Evolutionary conservation across 2,329 filamentous ascomycete species (phyloP).

Genomic region (Paecilomyces sp.): DNA sequence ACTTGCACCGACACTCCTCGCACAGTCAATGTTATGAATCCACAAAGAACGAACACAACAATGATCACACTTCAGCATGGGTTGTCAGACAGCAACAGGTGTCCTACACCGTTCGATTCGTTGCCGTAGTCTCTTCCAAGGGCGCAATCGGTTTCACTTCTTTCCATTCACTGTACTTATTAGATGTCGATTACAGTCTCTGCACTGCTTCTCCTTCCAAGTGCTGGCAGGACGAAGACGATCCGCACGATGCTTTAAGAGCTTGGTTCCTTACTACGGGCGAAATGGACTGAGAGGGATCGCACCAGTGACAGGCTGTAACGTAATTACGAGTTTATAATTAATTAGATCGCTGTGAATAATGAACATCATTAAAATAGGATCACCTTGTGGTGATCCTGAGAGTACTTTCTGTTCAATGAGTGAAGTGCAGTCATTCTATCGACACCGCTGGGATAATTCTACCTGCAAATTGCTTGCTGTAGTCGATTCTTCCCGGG

Average conservation of each 20-base stretch:
- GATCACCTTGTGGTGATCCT: neutral
- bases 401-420: neutral
- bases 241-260: neutral
- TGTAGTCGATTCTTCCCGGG: no score
- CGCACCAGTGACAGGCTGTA: neutral
- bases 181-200: neutral
- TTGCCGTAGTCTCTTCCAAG: neutral
- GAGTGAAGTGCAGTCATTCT: no score
- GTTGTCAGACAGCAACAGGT: neutral
- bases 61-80: neutral
- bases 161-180: neutral
- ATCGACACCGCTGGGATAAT: no score
- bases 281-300: neutral
- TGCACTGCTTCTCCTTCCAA: neutral
- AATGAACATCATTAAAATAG: neutral
- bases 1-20: neutral
- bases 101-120: neutral
- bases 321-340: neutral
- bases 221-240: neutral
- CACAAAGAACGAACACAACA: neutral
- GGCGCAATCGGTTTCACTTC: neutral
- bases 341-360: conserved; percentile 1
- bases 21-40: neutral
- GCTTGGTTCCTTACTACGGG: neutral
- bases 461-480: no score